Conservation (phyloP, 1,284 basidiomycete genomes). For the Melampsora occidentalis region DNA sequence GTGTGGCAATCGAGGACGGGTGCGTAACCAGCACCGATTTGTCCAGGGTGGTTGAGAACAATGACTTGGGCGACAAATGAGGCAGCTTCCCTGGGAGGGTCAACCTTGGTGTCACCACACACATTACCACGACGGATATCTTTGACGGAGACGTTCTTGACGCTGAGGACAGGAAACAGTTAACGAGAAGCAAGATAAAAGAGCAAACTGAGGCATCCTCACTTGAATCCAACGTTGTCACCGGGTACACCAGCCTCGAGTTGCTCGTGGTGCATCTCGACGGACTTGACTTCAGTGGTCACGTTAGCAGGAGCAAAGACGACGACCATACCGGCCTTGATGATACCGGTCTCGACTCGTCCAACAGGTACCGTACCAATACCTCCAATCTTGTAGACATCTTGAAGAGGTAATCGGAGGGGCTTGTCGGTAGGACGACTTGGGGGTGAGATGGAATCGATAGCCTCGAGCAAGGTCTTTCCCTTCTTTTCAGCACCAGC, state of each 20-base stretch:
- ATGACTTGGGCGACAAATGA: conserved; percentile 99
- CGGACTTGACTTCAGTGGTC: conserved; percentile 99
- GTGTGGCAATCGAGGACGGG: conserved; percentile 99
- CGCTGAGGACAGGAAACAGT: conserved; percentile 49
- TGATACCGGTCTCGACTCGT: conserved; percentile 99
- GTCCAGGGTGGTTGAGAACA: conserved; percentile 99
- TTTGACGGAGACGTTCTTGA: conserved; percentile 99
- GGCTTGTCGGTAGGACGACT: conserved; percentile 96
- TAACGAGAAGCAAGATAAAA: conserved; percentile 1
- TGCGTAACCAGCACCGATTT: conserved; percentile 96
- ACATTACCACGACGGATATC: conserved; percentile 99
- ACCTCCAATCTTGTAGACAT: conserved; percentile 99
- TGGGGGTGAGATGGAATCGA: conserved; percentile 98
- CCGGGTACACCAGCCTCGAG: conserved; percentile 91
- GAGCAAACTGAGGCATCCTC: conserved; percentile 51
- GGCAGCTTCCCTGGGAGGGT: conserved; percentile 97
- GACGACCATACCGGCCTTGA: conserved; percentile 98
- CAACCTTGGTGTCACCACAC: conserved; percentile 98
- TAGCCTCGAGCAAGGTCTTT: conserved; percentile 99
- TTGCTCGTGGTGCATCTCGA: conserved; percentile 99
- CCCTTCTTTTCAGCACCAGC: conserved; percentile 90
- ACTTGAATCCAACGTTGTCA: conserved; percentile 99
- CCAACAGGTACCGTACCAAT: conserved; percentile 99
- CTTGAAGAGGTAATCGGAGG: conserved; percentile 99
- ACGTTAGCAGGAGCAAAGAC: conserved; percentile 95